phyloP scores from a whole-genome alignment of 306 rosid species.

The Carpinus fangiana region DNA sequence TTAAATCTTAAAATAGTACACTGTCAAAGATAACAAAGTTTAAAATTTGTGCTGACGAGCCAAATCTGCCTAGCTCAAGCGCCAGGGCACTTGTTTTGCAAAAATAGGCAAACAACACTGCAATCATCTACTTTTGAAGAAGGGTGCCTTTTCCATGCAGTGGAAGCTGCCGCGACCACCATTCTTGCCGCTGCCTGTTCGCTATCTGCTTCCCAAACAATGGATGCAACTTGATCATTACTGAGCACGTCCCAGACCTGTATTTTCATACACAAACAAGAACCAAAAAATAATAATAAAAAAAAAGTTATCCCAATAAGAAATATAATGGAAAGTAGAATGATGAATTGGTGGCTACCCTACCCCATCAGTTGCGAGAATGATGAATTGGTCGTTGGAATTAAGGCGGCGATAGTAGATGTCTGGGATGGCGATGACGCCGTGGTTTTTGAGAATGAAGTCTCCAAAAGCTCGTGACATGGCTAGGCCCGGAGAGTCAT shows the following conservation, averaged over 20 bases:
- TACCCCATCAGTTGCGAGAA: constrained; percentile 53
- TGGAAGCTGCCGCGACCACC: constrained; percentile 59
- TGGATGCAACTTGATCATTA: constrained; percentile 54
- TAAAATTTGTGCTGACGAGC: too few relatives aligned
- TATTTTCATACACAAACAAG: neutral
- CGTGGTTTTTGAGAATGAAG: constrained; percentile 65
- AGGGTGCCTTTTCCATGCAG: constrained; percentile 56
- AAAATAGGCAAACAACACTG: constrained; percentile 60
- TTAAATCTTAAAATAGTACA: neutral
- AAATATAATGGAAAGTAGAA: neutral
- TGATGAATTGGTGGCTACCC: constrained; percentile 10
- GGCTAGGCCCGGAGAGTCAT: constrained; percentile 67
- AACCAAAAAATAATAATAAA: neutral
- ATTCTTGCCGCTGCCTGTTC: constrained; percentile 59
- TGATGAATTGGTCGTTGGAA: constrained; percentile 51
- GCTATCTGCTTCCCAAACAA: constrained; percentile 51
- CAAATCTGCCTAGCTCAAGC: neutral
- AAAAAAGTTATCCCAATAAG: neutral
- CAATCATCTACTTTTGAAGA: constrained; percentile 55
- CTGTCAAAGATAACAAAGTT: neutral
- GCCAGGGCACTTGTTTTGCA: constrained; percentile 24
- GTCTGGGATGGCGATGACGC: constrained; percentile 64
- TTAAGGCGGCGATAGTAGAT: constrained; percentile 46
- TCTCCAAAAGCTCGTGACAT: constrained; percentile 88
- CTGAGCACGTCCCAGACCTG: constrained; percentile 82